These are phyloP conservation scores for Nicotiana obtusifolia DNA, from an alignment of 257 asterid genomes.

Conservation along the genomic window DNA sequence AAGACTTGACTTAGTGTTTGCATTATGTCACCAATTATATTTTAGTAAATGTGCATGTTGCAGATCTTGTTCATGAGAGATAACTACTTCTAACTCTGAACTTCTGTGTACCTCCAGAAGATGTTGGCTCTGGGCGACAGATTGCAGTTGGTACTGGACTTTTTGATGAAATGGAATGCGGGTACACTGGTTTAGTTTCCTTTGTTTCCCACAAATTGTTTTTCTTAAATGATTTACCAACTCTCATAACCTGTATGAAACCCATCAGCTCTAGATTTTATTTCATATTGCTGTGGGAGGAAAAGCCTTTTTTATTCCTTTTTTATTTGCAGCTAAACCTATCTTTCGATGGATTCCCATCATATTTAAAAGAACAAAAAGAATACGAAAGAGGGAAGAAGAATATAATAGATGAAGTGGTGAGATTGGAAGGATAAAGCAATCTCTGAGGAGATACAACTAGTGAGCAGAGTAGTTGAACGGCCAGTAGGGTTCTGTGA, in stretches of 20 bases:
- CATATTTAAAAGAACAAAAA: not conserved
- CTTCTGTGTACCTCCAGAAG: constrained; percentile 32
- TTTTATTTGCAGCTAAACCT: not conserved
- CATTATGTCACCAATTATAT: not conserved
- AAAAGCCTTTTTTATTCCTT: not conserved
- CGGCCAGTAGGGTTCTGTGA: not conserved
- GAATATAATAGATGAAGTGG: not conserved
- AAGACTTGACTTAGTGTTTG: not conserved
- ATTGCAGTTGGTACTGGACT: constrained; percentile 81
- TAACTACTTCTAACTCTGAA: not conserved
- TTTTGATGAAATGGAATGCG: constrained; percentile 60
- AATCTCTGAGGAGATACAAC: not conserved
- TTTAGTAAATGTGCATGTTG: not conserved
- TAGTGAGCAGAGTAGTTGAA: not conserved
- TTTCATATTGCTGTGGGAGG: not conserved
- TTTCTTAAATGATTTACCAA: not conserved
- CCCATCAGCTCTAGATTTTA: not conserved
- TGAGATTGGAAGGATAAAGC: not conserved
- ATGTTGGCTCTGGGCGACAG: constrained; percentile 42
- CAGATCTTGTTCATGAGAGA: not conserved
- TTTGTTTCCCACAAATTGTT: constrained; percentile 11
- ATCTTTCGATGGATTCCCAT: not conserved
- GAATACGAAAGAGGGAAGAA: not conserved
- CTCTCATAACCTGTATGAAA: not conserved
- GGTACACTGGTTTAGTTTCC: constrained; percentile 38